A percentile compares a stretch with the other conserved stretches of the same genome.
Evolutionary conservation across 331 rosid species (phyloP).

Genomic region (Prunus yedoensis): DNA sequence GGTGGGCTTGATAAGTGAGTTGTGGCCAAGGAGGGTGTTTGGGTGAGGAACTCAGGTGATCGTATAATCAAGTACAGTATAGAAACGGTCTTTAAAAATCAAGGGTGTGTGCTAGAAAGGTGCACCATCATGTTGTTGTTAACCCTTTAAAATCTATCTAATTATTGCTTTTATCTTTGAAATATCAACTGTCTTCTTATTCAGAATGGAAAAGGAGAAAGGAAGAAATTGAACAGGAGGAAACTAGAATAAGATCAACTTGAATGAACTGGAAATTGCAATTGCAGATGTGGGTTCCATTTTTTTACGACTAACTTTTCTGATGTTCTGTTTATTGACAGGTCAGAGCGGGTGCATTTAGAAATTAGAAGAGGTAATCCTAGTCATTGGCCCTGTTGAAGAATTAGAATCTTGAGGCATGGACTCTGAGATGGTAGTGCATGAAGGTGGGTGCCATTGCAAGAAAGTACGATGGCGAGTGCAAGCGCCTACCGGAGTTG

Average conservation of each 20-base stretch:
- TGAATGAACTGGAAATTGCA: not conserved
- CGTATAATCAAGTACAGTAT: not conserved
- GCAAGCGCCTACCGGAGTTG: constrained; percentile 53
- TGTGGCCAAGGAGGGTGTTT: not conserved
- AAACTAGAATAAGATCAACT: not conserved
- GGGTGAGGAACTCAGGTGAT: not conserved
- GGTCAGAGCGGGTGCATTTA: not conserved
- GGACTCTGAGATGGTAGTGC: constrained; percentile 54
- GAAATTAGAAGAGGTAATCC: not conserved
- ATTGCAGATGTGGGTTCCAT: not conserved
- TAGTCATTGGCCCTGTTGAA: not conserved
- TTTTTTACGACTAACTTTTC: not conserved
- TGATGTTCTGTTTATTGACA: not conserved
- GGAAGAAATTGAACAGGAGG: not conserved
- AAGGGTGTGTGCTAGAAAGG: not conserved
- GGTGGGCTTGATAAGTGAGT: not conserved
- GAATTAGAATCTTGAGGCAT: constrained; percentile 30
- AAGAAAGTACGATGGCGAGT: constrained; percentile 74
- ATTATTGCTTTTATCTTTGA: too few species aligned
- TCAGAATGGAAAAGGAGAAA: too few species aligned
- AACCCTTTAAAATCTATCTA: too few species aligned
- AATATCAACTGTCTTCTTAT: too few species aligned
- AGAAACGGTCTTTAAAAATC: not conserved
- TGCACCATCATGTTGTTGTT: too few species aligned
- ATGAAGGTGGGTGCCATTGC: constrained; percentile 88